Base-by-base conservation (phyloP, 1,284 basidiomycete genomes). In the Marasmius fiardii region DNA sequence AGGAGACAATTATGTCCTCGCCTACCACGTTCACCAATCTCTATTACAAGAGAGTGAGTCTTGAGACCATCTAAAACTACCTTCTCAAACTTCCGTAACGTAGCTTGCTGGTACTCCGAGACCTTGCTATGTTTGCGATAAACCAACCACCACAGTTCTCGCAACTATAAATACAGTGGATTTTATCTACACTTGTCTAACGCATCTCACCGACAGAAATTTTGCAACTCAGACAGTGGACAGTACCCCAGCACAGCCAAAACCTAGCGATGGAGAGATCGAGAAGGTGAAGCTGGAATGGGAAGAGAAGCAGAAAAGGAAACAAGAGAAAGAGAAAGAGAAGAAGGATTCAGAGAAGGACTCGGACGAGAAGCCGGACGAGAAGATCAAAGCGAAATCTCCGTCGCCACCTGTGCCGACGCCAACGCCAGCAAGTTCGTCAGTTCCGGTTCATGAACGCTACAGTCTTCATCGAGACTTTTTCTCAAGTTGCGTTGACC, bases 11-110 rank as follows among this genome's bases (percentile, higher is more conserved):
- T 4, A 31, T 10, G 10, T 31, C 35, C 16, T 23, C 23, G 24
- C 43, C 21, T 7, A 23, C 34, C 61, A 89, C 87, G 85, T 81
- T 92, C 72, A 77, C 78, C 43, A 92, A 92, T 65, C 63, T 88
- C 47, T 92, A 92, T 70, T 91, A 90, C 74, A 90, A 89, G 71
- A 81, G 90, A 64, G 89, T 91, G 67, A 76, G 84, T 77, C 23
- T 21, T 58, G 35, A 24, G 44, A 56, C 43, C 49, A 8, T 23
- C 20, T 44, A 14, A 8, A 23, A 12, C 39, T 41, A n/a, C 43
- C 5, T 23, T 23, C 12, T 44, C 4, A 23, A 24, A 4, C 10
- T n/a, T 44, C 20, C 5, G 57, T 65, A 91, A 88, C 5, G 57
- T 65, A 91, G 88, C 79, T 81, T 18, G 80, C 82, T 58, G 88